Evolutionary conservation across 352 stramenopile genomes (phyloP).

Genomic region (Phytophthora pistaciae): DNA sequence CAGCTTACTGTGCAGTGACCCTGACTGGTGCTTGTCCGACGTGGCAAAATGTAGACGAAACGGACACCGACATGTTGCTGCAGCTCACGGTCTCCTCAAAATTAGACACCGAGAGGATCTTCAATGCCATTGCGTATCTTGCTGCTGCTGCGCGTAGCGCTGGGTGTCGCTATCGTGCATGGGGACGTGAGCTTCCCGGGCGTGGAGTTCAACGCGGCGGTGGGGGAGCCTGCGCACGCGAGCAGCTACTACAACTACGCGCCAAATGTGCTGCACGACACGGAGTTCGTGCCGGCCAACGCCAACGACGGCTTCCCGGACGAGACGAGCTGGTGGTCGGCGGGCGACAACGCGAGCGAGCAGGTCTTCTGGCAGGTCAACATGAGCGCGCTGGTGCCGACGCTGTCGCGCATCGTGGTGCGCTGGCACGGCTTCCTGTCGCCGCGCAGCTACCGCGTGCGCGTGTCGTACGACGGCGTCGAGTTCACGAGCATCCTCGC

Average conservation of each 20-base stretch:
- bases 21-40: conserved; percentile 4
- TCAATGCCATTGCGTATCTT: conserved; percentile 10
- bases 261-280: conserved; percentile 72
- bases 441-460: conserved; percentile 61
- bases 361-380: conserved; percentile 83
- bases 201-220: conserved; percentile 73
- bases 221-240: conserved; percentile 58
- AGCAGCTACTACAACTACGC: conserved; percentile 84
- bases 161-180: conserved; percentile 6
- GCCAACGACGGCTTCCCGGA: conserved; percentile 77
- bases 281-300: conserved; percentile 63
- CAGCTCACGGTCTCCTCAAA: background rate
- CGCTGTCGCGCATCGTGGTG: conserved; percentile 68
- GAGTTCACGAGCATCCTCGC: conserved; percentile 71
- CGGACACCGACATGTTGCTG: conserved; percentile 16
- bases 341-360: conserved; percentile 51
- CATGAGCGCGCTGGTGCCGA: conserved; percentile 54
- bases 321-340: conserved; percentile 85
- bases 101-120: too few relatives aligned
- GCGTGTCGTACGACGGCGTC: conserved; percentile 66
- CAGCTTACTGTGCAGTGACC: background rate
- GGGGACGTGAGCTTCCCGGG: conserved; percentile 65
- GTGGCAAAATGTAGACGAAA: conserved; percentile 14
- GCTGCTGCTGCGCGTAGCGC: conserved; percentile 15
- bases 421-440: conserved; percentile 83